Conservation (phyloP, 345 rosid species). For the Pistacia integerrima region DNA sequence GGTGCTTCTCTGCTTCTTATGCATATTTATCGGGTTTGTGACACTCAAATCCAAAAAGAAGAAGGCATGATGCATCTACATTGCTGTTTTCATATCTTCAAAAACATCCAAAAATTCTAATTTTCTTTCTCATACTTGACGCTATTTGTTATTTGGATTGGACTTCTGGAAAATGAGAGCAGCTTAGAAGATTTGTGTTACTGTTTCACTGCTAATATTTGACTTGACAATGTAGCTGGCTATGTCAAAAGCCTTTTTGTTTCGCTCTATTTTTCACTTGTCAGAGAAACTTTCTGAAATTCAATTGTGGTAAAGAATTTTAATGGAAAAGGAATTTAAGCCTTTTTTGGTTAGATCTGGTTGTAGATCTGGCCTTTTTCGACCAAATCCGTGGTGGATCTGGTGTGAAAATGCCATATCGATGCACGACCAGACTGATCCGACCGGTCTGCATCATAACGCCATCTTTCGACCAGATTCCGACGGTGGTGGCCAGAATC, state of each 20-base stretch:
- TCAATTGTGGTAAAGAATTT: neutral
- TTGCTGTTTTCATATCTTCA: neutral
- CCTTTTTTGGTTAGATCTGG: too few relatives aligned
- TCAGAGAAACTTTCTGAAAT: neutral
- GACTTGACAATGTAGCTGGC: neutral
- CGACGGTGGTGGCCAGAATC: too few relatives aligned
- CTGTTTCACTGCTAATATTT: neutral
- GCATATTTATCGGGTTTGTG: slow-evolving; percentile 73
- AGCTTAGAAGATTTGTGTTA: neutral
- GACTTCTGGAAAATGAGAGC: slow-evolving; percentile 2
- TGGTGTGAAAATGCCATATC: too few relatives aligned
- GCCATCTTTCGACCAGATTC: too few relatives aligned
- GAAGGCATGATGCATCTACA: slow-evolving; percentile 45
- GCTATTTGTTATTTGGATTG: neutral
- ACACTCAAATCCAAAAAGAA: slow-evolving; percentile 85
- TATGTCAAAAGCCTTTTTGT: neutral
- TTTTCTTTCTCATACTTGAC: neutral
- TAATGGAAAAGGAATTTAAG: neutral
- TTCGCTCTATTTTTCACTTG: neutral
- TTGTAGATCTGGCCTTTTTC: too few relatives aligned
- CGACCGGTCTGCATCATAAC: too few relatives aligned
- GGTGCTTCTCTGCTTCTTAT: slow-evolving; percentile 62
- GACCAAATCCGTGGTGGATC: too few relatives aligned
- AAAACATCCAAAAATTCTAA: neutral
- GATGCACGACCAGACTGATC: too few relatives aligned